A percentile compares a stretch with the other conserved stretches of the same genome.
These are phyloP conservation scores for Komagataella pseudopastoris DNA, from an alignment of 805 yeast species.

Conservation along the genomic window DNA sequence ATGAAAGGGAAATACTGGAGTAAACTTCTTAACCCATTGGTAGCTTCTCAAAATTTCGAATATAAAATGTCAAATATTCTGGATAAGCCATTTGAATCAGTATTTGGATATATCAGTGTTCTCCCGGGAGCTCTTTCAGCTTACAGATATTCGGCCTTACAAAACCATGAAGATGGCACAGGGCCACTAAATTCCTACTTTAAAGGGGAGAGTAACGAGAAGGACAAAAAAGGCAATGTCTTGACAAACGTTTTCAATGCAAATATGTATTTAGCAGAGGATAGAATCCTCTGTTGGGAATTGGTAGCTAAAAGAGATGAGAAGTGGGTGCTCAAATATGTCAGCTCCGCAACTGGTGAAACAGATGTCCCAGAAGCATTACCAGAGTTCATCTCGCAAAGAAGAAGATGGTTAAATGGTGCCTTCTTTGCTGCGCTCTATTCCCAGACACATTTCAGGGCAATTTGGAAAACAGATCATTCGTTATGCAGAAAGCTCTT, in stretches of 20 bases:
- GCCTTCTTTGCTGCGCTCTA: constrained; percentile 94
- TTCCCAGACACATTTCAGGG: constrained; percentile 72
- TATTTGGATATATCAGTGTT: constrained; percentile 86
- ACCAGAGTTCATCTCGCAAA: constrained; percentile 89
- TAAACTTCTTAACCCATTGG: constrained; percentile 77
- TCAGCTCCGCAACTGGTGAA: constrained; percentile 86
- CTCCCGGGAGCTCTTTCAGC: constrained; percentile 95
- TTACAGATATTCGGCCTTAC: constrained; percentile 77
- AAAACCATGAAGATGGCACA: constrained; percentile 77
- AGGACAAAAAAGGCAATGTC: constrained; percentile 3
- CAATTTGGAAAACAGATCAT: constrained; percentile 85
- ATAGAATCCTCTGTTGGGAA: constrained; percentile 94
- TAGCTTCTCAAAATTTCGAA: constrained; percentile 93
- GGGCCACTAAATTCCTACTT: constrained; percentile 87
- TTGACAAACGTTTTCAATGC: constrained; percentile 74
- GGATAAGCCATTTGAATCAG: constrained; percentile 88
- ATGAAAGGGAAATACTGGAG: constrained; percentile 85
- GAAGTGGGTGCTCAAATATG: constrained; percentile 85
- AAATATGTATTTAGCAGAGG: constrained; percentile 95
- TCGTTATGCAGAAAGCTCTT: constrained; percentile 66
- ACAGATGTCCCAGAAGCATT: constrained; percentile 94
- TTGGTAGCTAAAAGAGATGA: constrained; percentile 74
- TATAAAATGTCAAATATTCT: constrained; percentile 94
- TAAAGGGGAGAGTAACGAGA: constrained; percentile 55
- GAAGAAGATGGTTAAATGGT: constrained; percentile 98